Percentiles rank a stretch among this genome's conserved stretches.
Conservation (phyloP, 2,329 filamentous ascomycete genomes). For the Tolypocladium nubicola region DNA sequence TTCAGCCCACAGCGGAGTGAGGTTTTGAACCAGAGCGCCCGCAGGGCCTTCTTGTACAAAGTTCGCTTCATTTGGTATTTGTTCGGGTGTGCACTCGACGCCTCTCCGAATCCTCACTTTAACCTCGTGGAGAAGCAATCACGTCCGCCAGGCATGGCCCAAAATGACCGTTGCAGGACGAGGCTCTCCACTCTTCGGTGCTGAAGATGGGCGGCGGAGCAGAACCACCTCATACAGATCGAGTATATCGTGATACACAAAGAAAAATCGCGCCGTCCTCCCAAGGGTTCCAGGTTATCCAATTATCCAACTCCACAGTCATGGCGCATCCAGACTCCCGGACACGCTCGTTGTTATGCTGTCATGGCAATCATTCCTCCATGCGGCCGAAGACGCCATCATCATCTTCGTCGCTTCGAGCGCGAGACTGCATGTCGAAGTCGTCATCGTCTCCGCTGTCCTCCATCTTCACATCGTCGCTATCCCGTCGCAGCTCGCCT, state of each 20-base stretch:
- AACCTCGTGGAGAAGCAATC: constrained; percentile 54
- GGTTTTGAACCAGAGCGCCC: neutral
- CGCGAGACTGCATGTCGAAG: constrained; percentile 48
- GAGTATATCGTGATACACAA: constrained; percentile 39
- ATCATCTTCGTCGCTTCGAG: constrained; percentile 77
- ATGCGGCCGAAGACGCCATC: constrained; percentile 93
- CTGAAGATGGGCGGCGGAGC: constrained; percentile 55
- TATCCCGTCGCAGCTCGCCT: constrained; percentile 38
- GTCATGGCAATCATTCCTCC: constrained; percentile 59
- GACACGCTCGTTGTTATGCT: constrained; percentile 2
- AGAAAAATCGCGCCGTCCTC: constrained; percentile 25
- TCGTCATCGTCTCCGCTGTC: constrained; percentile 62
- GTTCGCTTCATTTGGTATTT: constrained; percentile 24
- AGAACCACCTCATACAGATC: constrained; percentile 40
- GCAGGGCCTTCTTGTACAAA: constrained; percentile 1
- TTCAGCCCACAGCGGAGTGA: neutral
- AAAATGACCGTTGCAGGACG: constrained; percentile 13
- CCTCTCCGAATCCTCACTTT: constrained; percentile 54
- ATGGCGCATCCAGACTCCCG: constrained; percentile 5
- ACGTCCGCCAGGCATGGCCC: constrained; percentile 16
- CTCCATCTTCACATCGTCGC: constrained; percentile 57
- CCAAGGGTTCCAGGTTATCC: constrained; percentile 19
- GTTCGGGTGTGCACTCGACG: constrained; percentile 50
- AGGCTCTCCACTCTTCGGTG: constrained; percentile 56
- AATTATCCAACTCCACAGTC: constrained; percentile 21